phyloP scores from a whole-genome alignment of 2,329 filamentous ascomycete species.

The Westerdykella ornata region DNA sequence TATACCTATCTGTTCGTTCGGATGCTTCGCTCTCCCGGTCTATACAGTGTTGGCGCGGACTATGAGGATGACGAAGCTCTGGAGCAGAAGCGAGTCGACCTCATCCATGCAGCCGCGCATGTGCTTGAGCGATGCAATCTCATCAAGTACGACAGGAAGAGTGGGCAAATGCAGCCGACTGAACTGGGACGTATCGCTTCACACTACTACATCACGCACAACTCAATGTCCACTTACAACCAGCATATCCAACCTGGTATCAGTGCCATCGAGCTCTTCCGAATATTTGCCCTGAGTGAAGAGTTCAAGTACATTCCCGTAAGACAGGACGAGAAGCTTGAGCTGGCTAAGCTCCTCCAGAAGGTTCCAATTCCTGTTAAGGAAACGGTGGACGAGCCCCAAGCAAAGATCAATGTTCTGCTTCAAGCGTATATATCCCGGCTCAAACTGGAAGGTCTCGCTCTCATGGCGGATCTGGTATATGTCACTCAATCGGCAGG shows the following conservation, averaged over 20 bases:
- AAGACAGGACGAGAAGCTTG: conserved; percentile 93
- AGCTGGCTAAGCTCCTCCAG: conserved; percentile 83
- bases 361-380: conserved; percentile 94
- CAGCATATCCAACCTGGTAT: conserved; percentile 90
- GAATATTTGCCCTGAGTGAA: conserved; percentile 89
- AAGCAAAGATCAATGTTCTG: conserved; percentile 96
- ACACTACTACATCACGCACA: conserved; percentile 96
- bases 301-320: conserved; percentile 99
- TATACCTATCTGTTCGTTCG: conserved; percentile 98
- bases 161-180: conserved; percentile 79
- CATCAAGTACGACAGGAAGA: conserved; percentile 92
- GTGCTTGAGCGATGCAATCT: conserved; percentile 82
- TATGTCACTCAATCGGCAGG: conserved; percentile 98
- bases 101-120: conserved; percentile 86
- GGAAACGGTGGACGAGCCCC: conserved; percentile 92
- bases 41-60: conserved; percentile 93
- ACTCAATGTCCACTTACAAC: conserved; percentile 96
- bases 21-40: conserved; percentile 88
- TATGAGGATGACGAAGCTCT: conserved; percentile 88
- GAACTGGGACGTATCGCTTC: conserved; percentile 93
- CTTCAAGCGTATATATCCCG: conserved; percentile 95
- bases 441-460: conserved; percentile 86
- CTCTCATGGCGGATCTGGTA: conserved; percentile 96
- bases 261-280: conserved; percentile 90
- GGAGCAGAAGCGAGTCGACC: conserved; percentile 95